A percentile compares a stretch with the other conserved stretches of the same genome.
These are phyloP conservation scores for Evansstolkia leycettana DNA, from an alignment of 495 filamentous ascomycete species.

Conservation along the genomic window DNA sequence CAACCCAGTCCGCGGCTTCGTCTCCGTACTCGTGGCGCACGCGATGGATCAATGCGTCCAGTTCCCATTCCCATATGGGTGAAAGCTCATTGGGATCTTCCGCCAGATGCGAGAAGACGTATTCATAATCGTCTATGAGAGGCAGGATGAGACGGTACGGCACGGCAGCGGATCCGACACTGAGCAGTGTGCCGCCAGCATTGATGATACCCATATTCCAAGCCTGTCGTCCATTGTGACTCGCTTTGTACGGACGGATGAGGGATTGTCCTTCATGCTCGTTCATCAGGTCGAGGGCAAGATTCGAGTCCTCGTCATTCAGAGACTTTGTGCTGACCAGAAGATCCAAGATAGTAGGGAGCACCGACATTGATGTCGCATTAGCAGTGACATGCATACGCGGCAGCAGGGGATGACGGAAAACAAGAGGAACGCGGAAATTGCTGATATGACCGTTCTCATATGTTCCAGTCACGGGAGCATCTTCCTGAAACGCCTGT, in stretches of 20 bases:
- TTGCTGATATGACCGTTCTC: conserved; percentile 23
- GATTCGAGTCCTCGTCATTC: conserved; percentile 14
- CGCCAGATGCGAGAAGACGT: conserved; percentile 22
- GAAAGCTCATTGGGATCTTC: conserved; percentile 24
- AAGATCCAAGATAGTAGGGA: conserved; percentile 19
- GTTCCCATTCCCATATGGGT: conserved; percentile 19
- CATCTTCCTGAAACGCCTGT: conserved; percentile 14
- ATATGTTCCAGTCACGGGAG: conserved; percentile 12
- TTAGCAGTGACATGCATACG: conserved; percentile 15
- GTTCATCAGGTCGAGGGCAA: conserved; percentile 23
- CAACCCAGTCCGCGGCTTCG: conserved; percentile 24
- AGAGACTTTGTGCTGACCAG: conserved; percentile 23
- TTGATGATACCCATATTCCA: conserved; percentile 37
- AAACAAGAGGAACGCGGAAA: conserved; percentile 20
- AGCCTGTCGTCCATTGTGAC: conserved; percentile 20
- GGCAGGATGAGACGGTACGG: conserved; percentile 30
- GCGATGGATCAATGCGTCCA: conserved; percentile 13
- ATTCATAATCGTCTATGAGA: conserved; percentile 24
- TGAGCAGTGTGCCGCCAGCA: conserved; percentile 29
- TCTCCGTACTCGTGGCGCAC: conserved; percentile 19
- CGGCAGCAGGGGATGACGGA: conserved; percentile 19
- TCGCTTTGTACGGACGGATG: conserved; percentile 24
- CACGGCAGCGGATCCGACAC: conserved; percentile 23
- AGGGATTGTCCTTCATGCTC: conserved; percentile 37
- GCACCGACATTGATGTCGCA: conserved; percentile 13